Base-by-base conservation (phyloP, 176 grass and related monocot genomes). In the Thalia dealbata region DNA sequence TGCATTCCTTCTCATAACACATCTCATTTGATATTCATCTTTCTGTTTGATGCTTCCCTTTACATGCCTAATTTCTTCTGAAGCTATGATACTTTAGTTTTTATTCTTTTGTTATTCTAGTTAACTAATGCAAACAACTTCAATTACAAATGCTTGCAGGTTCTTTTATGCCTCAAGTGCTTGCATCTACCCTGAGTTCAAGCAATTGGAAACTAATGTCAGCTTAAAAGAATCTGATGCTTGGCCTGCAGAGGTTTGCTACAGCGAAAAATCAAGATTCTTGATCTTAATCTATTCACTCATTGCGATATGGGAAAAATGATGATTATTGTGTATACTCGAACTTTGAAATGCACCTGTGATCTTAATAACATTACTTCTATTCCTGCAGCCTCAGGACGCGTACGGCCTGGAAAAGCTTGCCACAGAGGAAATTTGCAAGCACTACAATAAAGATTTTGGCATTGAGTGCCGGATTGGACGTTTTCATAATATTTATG, bases 371-470 rank as follows among this genome's bases (percentile, higher is more conserved):
- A 13, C 32, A 11, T 54, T 45, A 52, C 16, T 72, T 27, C 52
- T 2, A 51, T 71, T 11, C 11, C 5, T 29, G 58, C 42, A 75
- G 73, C 73, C 73, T 48, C 73, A 75, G 63, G 73, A 75, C 63
- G 73, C 73, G 12, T 75, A 75, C 28, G 73, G 73, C 41, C 24
- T 75, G 12, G 73, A 75, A 42, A 75, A 75, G 38, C 55, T 75
- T 62, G 55, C 56, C 7, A 46, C 73, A 27, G 73, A 75, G 38
- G 73, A 75, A 14, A 46, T 75, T 56, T 75, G 73, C 72, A 74
- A 74, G 51, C 72, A 74, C 51, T 74, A 74, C 72, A 74, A 52
- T n/a, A 74, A 59, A 28, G 73, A 75, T 56, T 75, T 75, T 75
- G 73, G 73, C 35, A 75, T 75, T 48, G 73, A 75, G 23, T 75